phyloP scores from a whole-genome alignment of 116 monocot species.

The Papilionanthe hybrid region DNA sequence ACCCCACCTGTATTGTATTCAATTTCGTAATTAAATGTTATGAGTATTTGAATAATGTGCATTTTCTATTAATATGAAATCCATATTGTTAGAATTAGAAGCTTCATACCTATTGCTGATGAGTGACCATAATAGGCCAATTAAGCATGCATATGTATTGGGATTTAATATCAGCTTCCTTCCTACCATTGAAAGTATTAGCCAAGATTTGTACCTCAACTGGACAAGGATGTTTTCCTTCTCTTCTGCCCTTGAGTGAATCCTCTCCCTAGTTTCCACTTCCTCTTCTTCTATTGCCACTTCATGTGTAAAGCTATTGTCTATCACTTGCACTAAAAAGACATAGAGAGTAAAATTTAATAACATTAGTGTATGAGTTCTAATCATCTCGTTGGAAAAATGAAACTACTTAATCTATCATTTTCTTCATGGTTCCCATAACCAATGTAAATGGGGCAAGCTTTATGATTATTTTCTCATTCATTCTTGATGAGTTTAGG shows the following conservation, averaged over 20 bases:
- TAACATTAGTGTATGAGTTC: background rate
- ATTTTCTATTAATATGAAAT: background rate
- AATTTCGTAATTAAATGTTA: background rate
- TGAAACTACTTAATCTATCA: background rate
- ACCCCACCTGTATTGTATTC: constrained; percentile 45
- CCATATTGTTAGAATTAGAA: background rate
- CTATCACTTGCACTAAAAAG: background rate
- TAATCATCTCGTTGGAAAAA: background rate
- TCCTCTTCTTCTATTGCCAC: constrained; percentile 9
- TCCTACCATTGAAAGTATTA: constrained; percentile 32
- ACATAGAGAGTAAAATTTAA: background rate
- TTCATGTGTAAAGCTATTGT: constrained; percentile 7
- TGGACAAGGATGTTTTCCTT: background rate
- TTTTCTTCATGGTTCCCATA: too few species aligned
- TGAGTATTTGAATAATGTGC: too few species aligned
- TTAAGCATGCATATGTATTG: constrained; percentile 54
- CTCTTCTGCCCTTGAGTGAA: constrained; percentile 19
- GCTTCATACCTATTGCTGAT: constrained; percentile 64
- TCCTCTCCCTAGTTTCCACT: background rate
- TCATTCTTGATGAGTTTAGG: too few species aligned
- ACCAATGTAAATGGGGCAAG: too few species aligned
- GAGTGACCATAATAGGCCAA: constrained; percentile 57
- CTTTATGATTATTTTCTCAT: too few species aligned
- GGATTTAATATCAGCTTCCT: constrained; percentile 65
- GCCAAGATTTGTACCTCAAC: constrained; percentile 7